phyloP scores from a whole-genome alignment of 306 rosid genomes.

The Fagus sylvatica region DNA sequence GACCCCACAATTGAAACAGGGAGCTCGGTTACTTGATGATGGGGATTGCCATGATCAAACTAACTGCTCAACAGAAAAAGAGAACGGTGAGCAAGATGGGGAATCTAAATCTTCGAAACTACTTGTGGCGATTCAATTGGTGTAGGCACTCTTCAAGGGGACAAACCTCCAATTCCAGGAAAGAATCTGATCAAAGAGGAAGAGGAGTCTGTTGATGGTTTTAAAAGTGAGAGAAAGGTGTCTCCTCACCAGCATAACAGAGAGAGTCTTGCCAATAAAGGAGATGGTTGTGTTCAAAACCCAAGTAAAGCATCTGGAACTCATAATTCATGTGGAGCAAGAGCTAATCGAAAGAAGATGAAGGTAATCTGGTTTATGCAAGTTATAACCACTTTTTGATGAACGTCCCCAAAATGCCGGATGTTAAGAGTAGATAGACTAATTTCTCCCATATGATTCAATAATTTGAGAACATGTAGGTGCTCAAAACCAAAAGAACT shows the following conservation, averaged over 20 bases:
- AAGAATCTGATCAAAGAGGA: constrained; percentile 49
- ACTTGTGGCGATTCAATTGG: constrained; percentile 46
- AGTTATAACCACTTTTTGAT: background rate
- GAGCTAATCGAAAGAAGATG: constrained; percentile 73
- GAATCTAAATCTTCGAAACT: constrained; percentile 81
- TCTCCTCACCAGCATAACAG: constrained; percentile 31
- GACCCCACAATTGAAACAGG: constrained; percentile 86
- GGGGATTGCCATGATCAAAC: constrained; percentile 90
- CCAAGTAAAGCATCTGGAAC: constrained; percentile 40
- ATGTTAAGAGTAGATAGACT: background rate
- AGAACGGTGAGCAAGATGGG: constrained; percentile 64
- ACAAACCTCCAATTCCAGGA: constrained; percentile 30
- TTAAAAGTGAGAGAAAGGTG: constrained; percentile 33
- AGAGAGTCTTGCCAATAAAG: constrained; percentile 29
- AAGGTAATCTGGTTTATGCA: constrained; percentile 49
- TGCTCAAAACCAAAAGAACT: background rate
- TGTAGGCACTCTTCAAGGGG: constrained; percentile 42
- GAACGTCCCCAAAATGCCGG: background rate
- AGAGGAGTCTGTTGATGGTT: constrained; percentile 48
- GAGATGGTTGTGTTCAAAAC: constrained; percentile 32
- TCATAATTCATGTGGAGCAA: constrained; percentile 37
- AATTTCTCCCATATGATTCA: background rate
- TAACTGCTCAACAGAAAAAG: constrained; percentile 64
- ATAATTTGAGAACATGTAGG: background rate
- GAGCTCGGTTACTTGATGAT: constrained; percentile 66